Conservation (phyloP, 1,284 basidiomycete species). For the Moniliella sp. region DNA sequence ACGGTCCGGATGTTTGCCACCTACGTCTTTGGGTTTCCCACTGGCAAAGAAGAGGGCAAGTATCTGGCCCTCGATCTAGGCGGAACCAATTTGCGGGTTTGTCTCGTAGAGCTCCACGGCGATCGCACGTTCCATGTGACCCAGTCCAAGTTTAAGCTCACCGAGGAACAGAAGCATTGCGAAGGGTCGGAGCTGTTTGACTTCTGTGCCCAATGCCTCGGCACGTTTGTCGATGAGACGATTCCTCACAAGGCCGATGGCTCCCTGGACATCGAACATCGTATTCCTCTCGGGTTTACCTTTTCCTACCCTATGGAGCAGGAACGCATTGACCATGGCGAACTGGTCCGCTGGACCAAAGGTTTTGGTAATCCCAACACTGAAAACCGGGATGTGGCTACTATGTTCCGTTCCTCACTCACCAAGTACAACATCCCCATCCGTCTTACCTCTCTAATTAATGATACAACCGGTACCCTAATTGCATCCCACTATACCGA, state of each 20-base stretch:
- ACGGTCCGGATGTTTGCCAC: constrained; percentile 88
- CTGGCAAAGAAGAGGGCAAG: constrained; percentile 67
- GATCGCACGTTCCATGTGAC: constrained; percentile 90
- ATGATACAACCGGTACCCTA: constrained; percentile 88
- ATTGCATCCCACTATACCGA: constrained; percentile 61
- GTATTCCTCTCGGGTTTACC: constrained; percentile 74
- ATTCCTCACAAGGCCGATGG: constrained; percentile 44
- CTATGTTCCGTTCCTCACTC: constrained; percentile 68
- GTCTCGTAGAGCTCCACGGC: constrained; percentile 75
- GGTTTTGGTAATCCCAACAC: constrained; percentile 81
- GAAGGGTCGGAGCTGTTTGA: constrained; percentile 84
- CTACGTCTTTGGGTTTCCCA: constrained; percentile 88
- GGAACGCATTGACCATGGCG: constrained; percentile 76
- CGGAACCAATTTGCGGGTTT: constrained; percentile 81
- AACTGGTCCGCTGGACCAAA: constrained; percentile 92
- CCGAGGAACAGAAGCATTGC: constrained; percentile 94
- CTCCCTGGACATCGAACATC: constrained; percentile 42
- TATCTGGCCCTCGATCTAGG: constrained; percentile 85
- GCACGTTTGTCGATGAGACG: constrained; percentile 58
- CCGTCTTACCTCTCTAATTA: too few relatives aligned
- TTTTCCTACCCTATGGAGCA: constrained; percentile 45
- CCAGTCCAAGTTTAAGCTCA: constrained; percentile 85
- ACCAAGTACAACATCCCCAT: too few relatives aligned
- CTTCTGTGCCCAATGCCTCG: constrained; percentile 83
- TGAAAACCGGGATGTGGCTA: constrained; percentile 75